These are phyloP conservation scores for Angomonas desouzai DNA, from an alignment of 208 protist species.

Conservation along the genomic window DNA sequence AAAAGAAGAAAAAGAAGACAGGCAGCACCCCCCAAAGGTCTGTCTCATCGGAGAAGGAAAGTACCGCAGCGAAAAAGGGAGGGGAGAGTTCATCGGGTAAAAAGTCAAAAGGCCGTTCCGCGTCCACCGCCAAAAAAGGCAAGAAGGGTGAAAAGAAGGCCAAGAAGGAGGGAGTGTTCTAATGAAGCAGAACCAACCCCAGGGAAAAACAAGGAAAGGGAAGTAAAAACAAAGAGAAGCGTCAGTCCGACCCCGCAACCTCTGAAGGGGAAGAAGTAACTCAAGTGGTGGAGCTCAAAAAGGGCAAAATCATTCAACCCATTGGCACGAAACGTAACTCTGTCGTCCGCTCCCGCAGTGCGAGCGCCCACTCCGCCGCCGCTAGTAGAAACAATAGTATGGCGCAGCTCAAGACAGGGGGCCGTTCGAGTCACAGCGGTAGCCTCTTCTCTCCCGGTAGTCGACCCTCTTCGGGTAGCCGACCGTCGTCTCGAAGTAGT, in stretches of 20 bases:
- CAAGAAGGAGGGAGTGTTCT: neutral
- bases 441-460: neutral
- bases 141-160: neutral
- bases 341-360: neutral
- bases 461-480: neutral
- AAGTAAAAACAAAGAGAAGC: neutral
- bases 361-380: neutral
- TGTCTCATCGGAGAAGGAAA: neutral
- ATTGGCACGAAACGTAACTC: neutral
- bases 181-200: neutral
- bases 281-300: neutral
- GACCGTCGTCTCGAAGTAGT: neutral
- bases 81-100: neutral
- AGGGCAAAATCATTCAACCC: constrained; percentile 3
- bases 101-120: neutral
- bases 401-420: neutral
- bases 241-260: neutral
- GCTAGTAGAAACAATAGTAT: too few species aligned
- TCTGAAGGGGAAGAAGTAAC: neutral
- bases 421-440: neutral
- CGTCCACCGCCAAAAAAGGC: neutral
- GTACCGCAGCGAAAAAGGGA: neutral
- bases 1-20: neutral
- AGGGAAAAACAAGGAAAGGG: neutral
- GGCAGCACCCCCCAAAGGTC: neutral